Conservation (phyloP, 2,329 filamentous ascomycete genomes). For the Tolypocladium guangdongense region DNA sequence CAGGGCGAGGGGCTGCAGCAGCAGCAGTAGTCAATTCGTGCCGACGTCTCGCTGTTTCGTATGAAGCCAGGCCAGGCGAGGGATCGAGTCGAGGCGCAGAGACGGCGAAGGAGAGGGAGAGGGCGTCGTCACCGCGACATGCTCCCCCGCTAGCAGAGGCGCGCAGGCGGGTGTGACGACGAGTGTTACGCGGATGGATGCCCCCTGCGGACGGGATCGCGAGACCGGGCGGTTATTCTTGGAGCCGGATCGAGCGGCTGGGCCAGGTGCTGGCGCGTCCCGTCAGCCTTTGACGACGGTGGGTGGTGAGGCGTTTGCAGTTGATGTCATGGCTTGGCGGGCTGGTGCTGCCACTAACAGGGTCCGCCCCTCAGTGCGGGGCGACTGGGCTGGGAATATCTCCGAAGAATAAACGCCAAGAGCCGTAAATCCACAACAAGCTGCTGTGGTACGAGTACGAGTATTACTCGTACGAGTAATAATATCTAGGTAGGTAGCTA, state of each 20-base stretch:
- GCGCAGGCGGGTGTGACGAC: neutral
- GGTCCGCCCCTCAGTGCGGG: neutral
- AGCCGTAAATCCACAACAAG: too few species aligned
- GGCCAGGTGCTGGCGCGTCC: neutral
- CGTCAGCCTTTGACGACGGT: conserved; percentile 1
- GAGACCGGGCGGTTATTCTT: neutral
- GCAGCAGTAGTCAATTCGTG: neutral
- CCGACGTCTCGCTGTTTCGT: neutral
- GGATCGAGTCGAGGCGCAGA: neutral
- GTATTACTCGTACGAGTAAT: too few species aligned
- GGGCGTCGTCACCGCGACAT: neutral
- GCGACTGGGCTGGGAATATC: neutral
- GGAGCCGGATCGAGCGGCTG: neutral
- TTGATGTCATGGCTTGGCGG: neutral
- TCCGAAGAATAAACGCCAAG: neutral
- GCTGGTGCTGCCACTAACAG: neutral
- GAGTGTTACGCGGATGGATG: neutral
- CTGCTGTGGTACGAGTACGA: too few species aligned
- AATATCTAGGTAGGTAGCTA: too few species aligned
- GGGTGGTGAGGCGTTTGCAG: neutral
- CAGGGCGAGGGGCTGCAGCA: neutral
- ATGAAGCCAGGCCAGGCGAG: neutral
- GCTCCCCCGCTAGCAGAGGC: neutral
- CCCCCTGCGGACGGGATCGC: neutral
- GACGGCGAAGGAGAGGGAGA: neutral